Evolutionary conservation across 2,329 filamentous ascomycete species (phyloP), one percentile per base, ranked within the genome.

Genomic region (Drechmeria coniospora): DNA sequence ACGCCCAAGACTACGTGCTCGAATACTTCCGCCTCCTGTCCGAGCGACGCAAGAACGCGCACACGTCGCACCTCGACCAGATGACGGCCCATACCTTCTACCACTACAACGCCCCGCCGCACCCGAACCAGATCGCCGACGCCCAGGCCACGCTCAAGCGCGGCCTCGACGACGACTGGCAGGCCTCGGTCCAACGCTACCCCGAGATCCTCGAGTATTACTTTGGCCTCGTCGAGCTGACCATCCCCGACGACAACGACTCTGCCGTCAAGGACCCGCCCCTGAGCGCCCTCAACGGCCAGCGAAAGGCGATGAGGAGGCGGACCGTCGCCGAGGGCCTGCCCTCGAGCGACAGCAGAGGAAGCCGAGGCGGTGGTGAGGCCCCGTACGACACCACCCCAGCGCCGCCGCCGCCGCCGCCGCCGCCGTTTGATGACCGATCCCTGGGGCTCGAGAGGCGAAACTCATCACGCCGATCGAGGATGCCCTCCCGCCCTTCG

Each of bases 171-270:
- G 74, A 79, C 35, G 79, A 84, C 54, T 87, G 79, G 79, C 68
- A 75, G 42, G 63, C 68, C 17, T 77, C 74, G 26, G 79, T 84
- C 21, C 68, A 81, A 41, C 66, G 74, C 30, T 87, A 86, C 41
- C 80, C 79, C 4, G 77, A 84, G 46, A 74, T 86, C n/a, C 59
- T 87, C 30, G 75, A 83, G 50, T 83, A 86, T 51, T 86, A 79
- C 46, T 86, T 77, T 51, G 63, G 69, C 33, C 57, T 84, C 21
- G 74, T 84, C 20, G 68, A 74, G 30, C 48, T 83, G 32, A 66
- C 60, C 14, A 51, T 81, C 4, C 79, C 79, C 1, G 53, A 54
- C 22, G 74, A 82, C 32, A 59, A 71, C 29, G 71, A 75, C 22
- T 51, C 62, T 2, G 54, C 56, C 11, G 68, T 77, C 20, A 67